Evolutionary conservation across 176 grass and related monocot genomes (phyloP).

Genomic region (Leersia perrieri): DNA sequence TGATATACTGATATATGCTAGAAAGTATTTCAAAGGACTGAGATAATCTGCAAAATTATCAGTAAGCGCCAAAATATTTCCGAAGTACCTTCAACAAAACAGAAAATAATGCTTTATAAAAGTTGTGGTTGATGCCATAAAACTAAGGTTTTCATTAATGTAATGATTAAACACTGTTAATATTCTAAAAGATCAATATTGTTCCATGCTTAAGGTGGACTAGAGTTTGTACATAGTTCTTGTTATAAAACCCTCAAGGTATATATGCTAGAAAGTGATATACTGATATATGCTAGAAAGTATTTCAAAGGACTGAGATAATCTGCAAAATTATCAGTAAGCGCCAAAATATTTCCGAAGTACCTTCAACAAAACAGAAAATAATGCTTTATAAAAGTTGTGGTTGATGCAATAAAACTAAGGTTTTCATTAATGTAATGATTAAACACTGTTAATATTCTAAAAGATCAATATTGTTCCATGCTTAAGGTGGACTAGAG

Average conservation of each 20-base stretch:
- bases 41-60: slow-evolving; percentile 14
- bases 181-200: background rate
- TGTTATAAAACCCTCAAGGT: background rate
- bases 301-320: background rate
- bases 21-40: background rate
- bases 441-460: slow-evolving; percentile 2
- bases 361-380: slow-evolving; percentile 1
- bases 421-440: background rate
- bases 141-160: background rate
- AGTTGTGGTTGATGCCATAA: background rate
- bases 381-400: background rate
- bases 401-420: background rate
- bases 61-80: background rate
- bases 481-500: background rate
- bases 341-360: background rate
- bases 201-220: background rate
- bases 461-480: background rate
- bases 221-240: slow-evolving; percentile 3
- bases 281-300: background rate
- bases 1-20: background rate
- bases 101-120: slow-evolving; percentile 1
- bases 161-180: slow-evolving; percentile 3
- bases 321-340: background rate
- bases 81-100: background rate
- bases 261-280: too few relatives aligned